These are phyloP conservation scores for Beauveria asiatica DNA, from an alignment of 2,329 filamentous ascomycete genomes.

Conservation along the genomic window DNA sequence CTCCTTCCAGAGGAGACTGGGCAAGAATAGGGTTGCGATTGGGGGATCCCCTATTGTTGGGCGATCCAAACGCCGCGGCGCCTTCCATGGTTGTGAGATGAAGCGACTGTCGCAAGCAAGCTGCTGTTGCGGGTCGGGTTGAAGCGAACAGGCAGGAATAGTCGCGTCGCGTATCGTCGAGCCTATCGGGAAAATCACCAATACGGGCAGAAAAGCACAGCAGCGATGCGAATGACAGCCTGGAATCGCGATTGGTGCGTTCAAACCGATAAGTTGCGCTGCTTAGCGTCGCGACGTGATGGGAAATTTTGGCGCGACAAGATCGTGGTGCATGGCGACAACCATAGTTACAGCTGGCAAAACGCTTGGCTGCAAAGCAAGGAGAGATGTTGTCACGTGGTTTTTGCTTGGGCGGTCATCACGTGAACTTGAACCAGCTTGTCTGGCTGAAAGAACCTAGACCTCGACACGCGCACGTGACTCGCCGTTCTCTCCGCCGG, in stretches of 20 bases:
- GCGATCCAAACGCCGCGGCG: conserved; percentile 48
- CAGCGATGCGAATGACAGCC: conserved; percentile 10
- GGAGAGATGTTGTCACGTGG: conserved; percentile 11
- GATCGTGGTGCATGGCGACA: conserved; percentile 9
- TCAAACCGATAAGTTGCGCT: conserved; percentile 7
- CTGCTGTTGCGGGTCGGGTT: conserved; percentile 15
- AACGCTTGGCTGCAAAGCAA: neutral
- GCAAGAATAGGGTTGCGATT: conserved; percentile 33
- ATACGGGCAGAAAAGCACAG: conserved; percentile 2
- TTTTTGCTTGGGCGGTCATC: neutral
- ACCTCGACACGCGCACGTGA: neutral
- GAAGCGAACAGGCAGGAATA: conserved; percentile 7
- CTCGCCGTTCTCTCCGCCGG: conserved; percentile 10
- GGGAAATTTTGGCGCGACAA: conserved; percentile 13
- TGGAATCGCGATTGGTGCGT: conserved; percentile 9
- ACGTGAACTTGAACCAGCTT: neutral
- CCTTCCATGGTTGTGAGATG: conserved; percentile 45
- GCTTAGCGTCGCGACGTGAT: conserved; percentile 17
- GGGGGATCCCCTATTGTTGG: conserved; percentile 47
- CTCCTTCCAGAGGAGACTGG: conserved; percentile 43
- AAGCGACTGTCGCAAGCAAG: conserved; percentile 6
- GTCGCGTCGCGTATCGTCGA: conserved; percentile 10
- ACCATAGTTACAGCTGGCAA: conserved; percentile 6
- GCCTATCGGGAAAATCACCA: conserved; percentile 5
- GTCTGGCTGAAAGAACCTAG: neutral